Conservation (phyloP, 1,284 basidiomycete genomes). For the Athelia psychrophila region DNA sequence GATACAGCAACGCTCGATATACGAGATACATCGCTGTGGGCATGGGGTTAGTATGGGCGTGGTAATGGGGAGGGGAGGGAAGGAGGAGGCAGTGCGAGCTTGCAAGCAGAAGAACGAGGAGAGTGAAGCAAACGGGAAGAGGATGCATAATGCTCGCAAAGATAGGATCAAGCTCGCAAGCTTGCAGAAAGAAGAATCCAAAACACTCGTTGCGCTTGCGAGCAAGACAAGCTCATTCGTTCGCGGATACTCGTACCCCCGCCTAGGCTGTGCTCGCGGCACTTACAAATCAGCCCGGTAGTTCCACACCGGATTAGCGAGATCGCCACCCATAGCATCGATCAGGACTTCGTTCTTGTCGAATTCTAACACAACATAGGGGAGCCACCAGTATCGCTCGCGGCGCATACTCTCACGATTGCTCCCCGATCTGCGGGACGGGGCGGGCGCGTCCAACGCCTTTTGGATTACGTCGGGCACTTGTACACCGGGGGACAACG, state of each 20-base stretch:
- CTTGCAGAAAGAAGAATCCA: no score
- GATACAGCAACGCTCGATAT: conserved; percentile 90
- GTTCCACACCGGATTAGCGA: conserved; percentile 75
- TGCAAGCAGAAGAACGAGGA: no score
- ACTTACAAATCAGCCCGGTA: conserved; percentile 94
- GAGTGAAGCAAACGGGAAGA: no score
- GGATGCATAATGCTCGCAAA: no score
- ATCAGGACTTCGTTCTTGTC: conserved; percentile 99
- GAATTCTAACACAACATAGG: conserved; percentile 97
- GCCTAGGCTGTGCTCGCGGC: no score
- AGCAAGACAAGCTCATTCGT: no score
- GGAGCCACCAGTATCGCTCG: conserved; percentile 94
- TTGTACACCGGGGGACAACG: conserved; percentile 68
- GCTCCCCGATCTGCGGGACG: conserved; percentile 53
- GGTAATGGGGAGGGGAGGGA: conserved; percentile 60
- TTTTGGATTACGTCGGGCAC: conserved; percentile 87
- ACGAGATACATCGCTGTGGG: conserved; percentile 80
- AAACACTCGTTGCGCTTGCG: conserved; percentile 2
- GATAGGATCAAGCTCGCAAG: no score
- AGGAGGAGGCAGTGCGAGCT: conserved; percentile 70
- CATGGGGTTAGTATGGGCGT: conserved; percentile 39
- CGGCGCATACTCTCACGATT: conserved; percentile 71
- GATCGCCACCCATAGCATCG: conserved; percentile 74
- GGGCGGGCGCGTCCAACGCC: conserved; percentile 62
- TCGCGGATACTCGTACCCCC: no score